A percentile compares a stretch with the other conserved stretches of the same genome.
Evolutionary conservation across 768 basidiomycete genomes (phyloP).

Genomic region (Suillus clintonianus): DNA sequence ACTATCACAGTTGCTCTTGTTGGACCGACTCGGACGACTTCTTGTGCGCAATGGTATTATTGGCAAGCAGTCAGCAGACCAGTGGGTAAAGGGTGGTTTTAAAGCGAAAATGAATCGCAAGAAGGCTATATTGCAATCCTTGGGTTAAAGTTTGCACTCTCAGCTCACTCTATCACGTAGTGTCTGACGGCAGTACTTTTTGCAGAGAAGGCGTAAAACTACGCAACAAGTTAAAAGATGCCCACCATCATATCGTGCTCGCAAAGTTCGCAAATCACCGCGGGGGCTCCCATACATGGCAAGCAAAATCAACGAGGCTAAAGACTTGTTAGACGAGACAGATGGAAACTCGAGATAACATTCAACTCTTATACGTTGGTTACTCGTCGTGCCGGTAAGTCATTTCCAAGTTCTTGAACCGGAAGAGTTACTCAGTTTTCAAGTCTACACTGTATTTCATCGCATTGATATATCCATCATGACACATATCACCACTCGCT

Average conservation of each 20-base stretch:
- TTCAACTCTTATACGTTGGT: background rate
- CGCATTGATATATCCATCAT: conserved; percentile 12
- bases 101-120: conserved; percentile 93
- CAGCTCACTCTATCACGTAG: background rate
- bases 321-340: conserved; percentile 86
- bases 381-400: background rate
- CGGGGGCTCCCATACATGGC: conserved; percentile 97
- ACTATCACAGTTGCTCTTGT: conserved; percentile 76
- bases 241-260: conserved; percentile 95
- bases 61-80: conserved; percentile 63
- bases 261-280: conserved; percentile 98
- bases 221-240: conserved; percentile 85
- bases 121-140: conserved; percentile 90
- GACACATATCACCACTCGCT: conserved; percentile 16
- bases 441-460: conserved; percentile 23
- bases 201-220: conserved; percentile 78
- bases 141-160: conserved; percentile 73
- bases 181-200: conserved; percentile 1
- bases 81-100: conserved; percentile 95
- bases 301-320: conserved; percentile 98
- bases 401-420: conserved; percentile 20
- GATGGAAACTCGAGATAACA: conserved; percentile 46
- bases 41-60: conserved; percentile 64
- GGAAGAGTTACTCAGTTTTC: conserved; percentile 7
- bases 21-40: conserved; percentile 73